phyloP scores from a whole-genome alignment of 2,329 filamentous ascomycete genomes.

The Stromatinia cepivora region DNA sequence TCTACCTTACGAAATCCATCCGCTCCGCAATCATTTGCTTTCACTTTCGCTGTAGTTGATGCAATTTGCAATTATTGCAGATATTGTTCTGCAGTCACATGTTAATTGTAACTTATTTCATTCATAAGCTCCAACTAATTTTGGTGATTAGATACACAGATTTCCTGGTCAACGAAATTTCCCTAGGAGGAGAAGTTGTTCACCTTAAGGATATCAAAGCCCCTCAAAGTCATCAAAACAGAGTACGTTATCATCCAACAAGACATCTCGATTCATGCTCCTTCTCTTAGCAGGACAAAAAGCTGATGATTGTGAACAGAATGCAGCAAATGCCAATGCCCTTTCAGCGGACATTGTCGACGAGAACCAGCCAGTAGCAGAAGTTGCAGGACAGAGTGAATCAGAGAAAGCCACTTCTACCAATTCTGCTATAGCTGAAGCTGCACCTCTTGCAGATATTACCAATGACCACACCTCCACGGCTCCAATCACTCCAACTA shows the following conservation, averaged over 20 bases:
- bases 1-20: not conserved
- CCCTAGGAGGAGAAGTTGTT: conserved; percentile 60
- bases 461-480: not conserved
- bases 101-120: not conserved
- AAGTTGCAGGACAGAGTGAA: not conserved
- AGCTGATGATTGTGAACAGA: conserved; percentile 7
- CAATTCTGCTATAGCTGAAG: not conserved
- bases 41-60: not conserved
- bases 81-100: too few relatives aligned
- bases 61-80: not conserved
- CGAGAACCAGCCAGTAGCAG: conserved; percentile 14
- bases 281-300: not conserved
- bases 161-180: conserved; percentile 73
- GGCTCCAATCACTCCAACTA: not conserved
- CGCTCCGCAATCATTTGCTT: too few relatives aligned
- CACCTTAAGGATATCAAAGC: conserved; percentile 52
- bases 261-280: not conserved
- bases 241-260: not conserved
- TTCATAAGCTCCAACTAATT: not conserved
- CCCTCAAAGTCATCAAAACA: conserved; percentile 17
- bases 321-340: not conserved
- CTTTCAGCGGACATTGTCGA: conserved; percentile 1
- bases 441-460: not conserved
- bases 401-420: not conserved
- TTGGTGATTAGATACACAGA: conserved; percentile 61